These are phyloP conservation scores for Scheffersomyces spartinae DNA, from an alignment of 805 yeast genomes.

Conservation along the genomic window DNA sequence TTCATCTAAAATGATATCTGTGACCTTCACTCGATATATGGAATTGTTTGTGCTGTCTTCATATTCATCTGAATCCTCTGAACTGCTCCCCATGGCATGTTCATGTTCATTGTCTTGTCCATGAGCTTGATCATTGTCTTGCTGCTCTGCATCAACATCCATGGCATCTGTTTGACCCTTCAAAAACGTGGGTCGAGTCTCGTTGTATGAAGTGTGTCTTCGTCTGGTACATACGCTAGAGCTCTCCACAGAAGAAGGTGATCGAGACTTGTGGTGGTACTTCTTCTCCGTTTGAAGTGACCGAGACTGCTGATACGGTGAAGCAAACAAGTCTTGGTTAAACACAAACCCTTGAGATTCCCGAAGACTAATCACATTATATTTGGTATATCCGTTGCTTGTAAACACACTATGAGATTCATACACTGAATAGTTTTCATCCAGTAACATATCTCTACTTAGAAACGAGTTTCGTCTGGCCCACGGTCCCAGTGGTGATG, in stretches of 20 bases:
- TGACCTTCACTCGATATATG: conserved; percentile 26
- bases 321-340: conserved; percentile 69
- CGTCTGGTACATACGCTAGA: too few relatives aligned
- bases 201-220: conserved; percentile 20
- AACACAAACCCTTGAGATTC: conserved; percentile 68
- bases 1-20: conserved; percentile 28
- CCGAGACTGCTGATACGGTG: conserved; percentile 50
- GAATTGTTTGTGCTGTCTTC: conserved; percentile 5
- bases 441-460: conserved; percentile 43
- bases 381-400: not conserved
- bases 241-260: conserved; percentile 2
- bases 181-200: conserved; percentile 11
- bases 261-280: conserved; percentile 3
- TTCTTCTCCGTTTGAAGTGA: conserved; percentile 23
- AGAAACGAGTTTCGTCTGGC: conserved; percentile 45
- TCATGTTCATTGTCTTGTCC: conserved; percentile 3
- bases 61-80: conserved; percentile 3
- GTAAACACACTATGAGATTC: conserved; percentile 20
- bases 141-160: conserved; percentile 6
- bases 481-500: conserved; percentile 38
- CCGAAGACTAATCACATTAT: conserved; percentile 10
- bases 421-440: conserved; percentile 44
- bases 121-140: conserved; percentile 2
- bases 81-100: conserved; percentile 1
- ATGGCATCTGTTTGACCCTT: too few relatives aligned